phyloP scores from a whole-genome alignment of 129 eudicot genomes.

The Helianthus tuberosus region DNA sequence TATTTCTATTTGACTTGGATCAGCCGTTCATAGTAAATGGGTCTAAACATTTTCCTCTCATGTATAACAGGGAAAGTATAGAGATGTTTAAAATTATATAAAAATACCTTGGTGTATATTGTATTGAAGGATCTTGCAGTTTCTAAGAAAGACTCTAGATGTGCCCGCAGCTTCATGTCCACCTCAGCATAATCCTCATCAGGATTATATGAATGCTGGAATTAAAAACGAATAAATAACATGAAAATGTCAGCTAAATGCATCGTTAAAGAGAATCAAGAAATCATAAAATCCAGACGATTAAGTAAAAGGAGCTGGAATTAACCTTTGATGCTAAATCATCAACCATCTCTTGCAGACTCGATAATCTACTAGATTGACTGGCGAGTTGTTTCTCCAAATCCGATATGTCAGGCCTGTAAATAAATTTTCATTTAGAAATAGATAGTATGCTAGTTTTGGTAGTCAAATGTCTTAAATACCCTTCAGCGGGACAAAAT shows the following conservation, averaged over 20 bases:
- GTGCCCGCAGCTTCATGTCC: constrained; percentile 75
- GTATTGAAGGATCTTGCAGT: constrained; percentile 95
- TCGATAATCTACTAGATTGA: constrained; percentile 74
- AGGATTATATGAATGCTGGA: constrained; percentile 88
- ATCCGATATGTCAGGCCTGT: constrained; percentile 96
- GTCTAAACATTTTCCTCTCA: not conserved
- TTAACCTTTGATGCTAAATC: constrained; percentile 94
- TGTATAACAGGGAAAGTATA: not conserved
- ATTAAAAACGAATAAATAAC: constrained; percentile 20
- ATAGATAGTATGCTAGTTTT: not conserved
- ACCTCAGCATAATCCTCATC: constrained; percentile 93
- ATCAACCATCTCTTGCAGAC: constrained; percentile 91
- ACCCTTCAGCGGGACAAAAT: not conserved
- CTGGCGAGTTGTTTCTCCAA: constrained; percentile 84
- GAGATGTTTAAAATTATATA: not conserved
- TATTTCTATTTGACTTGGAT: not conserved
- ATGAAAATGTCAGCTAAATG: constrained; percentile 10
- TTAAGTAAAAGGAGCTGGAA: constrained; percentile 24
- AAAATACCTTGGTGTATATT: constrained; percentile 91
- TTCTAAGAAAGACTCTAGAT: constrained; percentile 88
- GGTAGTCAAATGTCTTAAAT: constrained; percentile 16
- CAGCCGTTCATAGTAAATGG: not conserved
- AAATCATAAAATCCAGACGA: constrained; percentile 19
- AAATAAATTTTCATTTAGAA: constrained; percentile 41
- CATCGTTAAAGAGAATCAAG: not conserved